A percentile compares a stretch with the other conserved stretches of the same genome.
These are phyloP conservation scores for Macadamia tetraphylla DNA, from an alignment of 164 flowering plant species.

Conservation along the genomic window DNA sequence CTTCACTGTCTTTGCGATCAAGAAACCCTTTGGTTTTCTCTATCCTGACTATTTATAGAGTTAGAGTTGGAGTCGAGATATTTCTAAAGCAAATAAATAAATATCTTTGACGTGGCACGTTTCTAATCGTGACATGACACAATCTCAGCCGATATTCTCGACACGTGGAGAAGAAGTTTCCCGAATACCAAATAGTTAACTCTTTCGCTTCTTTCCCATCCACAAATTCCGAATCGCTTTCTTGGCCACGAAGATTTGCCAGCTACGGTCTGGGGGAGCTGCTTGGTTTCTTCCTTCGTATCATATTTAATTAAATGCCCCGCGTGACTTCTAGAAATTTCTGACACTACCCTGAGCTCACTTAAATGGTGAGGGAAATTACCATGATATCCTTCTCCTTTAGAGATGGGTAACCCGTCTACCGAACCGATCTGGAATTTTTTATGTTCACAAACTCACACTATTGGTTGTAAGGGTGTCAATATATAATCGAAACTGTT, in stretches of 20 bases:
- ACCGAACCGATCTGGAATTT: too few relatives aligned
- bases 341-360: too few relatives aligned
- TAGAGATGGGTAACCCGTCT: too few relatives aligned
- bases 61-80: background rate
- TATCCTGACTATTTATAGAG: background rate
- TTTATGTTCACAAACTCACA: too few relatives aligned
- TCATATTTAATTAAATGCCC: too few relatives aligned
- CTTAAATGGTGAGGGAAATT: too few relatives aligned
- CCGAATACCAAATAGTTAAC: background rate
- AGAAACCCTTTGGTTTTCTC: background rate
- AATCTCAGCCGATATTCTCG: background rate
- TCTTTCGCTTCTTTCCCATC: background rate
- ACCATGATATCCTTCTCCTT: too few relatives aligned
- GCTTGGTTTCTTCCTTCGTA: too few relatives aligned
- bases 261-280: too few relatives aligned
- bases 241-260: slow-evolving; percentile 1
- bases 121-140: background rate
- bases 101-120: background rate
- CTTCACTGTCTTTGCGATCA: background rate
- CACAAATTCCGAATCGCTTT: background rate
- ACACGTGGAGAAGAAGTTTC: background rate
- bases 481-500: too few relatives aligned
- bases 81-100: background rate
- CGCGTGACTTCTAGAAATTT: too few relatives aligned
- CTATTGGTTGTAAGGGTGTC: too few relatives aligned